Percentiles rank a stretch among this genome's conserved stretches.
Conservation (phyloP, 352 stramenopile species). For the Detonula confervacea region DNA sequence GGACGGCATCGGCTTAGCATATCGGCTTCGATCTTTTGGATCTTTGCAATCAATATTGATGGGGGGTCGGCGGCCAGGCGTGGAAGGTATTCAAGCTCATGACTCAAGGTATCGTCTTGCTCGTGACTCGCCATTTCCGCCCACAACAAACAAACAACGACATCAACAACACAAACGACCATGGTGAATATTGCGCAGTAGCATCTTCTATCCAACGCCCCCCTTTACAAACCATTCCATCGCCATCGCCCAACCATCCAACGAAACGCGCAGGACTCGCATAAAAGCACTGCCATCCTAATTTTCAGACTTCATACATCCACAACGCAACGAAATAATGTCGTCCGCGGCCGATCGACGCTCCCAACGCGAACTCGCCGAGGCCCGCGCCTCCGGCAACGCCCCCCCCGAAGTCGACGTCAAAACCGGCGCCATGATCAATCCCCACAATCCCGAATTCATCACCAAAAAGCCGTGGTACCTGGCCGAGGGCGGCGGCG, state of each 20-base stretch:
- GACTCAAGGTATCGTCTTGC: not conserved
- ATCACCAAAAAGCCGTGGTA: slow-evolving; percentile 99
- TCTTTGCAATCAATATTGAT: not conserved
- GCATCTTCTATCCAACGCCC: too few species aligned
- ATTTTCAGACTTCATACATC: too few species aligned
- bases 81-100: too few species aligned
- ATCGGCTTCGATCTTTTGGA: too few species aligned
- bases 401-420: slow-evolving; percentile 76
- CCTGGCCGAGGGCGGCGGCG: slow-evolving; percentile 86
- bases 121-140: not conserved
- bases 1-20: too few species aligned
- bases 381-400: slow-evolving; percentile 70
- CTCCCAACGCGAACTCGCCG: slow-evolving; percentile 58
- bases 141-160: not conserved
- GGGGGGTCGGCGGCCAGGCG: too few species aligned
- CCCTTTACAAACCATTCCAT: too few species aligned
- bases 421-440: slow-evolving; percentile 95
- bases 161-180: not conserved
- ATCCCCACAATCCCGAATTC: slow-evolving; percentile 99
- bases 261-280: too few species aligned
- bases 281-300: too few species aligned
- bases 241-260: too few species aligned
- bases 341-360: slow-evolving; percentile 57
- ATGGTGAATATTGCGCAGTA: too few species aligned
- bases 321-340: slow-evolving; percentile 16